Conservation (phyloP, 495 filamentous ascomycete species). For the Staphylotrichum longicolle region DNA sequence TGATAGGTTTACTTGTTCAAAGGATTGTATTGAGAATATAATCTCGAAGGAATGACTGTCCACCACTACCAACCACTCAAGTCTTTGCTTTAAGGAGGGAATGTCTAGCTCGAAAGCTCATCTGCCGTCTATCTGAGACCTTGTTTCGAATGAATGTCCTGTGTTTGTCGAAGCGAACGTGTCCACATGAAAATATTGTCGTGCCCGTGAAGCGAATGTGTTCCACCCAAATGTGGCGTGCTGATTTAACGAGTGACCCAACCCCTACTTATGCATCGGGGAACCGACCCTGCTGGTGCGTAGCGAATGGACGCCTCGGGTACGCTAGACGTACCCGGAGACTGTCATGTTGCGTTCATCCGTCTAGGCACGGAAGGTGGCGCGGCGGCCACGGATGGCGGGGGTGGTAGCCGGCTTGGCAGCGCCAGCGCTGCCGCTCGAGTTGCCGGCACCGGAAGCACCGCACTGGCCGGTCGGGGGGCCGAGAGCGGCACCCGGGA, state of each 20-base stretch:
- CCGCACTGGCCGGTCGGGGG: conserved; percentile 25
- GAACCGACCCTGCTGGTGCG: neutral
- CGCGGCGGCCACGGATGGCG: conserved; percentile 16
- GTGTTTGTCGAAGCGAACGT: neutral
- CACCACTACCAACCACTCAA: conserved; percentile 17
- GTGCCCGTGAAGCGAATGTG: neutral
- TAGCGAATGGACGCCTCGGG: neutral
- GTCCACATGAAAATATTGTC: neutral
- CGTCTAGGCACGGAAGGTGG: neutral
- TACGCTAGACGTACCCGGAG: neutral
- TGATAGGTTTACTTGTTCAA: neutral
- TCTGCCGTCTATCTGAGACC: neutral
- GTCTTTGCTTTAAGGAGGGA: conserved; percentile 11
- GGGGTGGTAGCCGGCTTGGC: conserved; percentile 11
- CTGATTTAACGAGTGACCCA: neutral
- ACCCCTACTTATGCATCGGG: neutral
- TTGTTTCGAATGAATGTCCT: conserved; percentile 11
- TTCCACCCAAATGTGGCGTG: neutral
- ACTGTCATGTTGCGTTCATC: too few relatives aligned
- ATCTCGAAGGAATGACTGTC: conserved; percentile 20
- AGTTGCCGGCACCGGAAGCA: conserved; percentile 1
- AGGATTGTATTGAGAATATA: conserved; percentile 2
- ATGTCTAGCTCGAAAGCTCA: conserved; percentile 16
- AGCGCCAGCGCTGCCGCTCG: conserved; percentile 4
- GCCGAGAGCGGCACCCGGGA: conserved; percentile 34